phyloP scores from a whole-genome alignment of 345 rosid genomes.

The Dimocarpus longan region DNA sequence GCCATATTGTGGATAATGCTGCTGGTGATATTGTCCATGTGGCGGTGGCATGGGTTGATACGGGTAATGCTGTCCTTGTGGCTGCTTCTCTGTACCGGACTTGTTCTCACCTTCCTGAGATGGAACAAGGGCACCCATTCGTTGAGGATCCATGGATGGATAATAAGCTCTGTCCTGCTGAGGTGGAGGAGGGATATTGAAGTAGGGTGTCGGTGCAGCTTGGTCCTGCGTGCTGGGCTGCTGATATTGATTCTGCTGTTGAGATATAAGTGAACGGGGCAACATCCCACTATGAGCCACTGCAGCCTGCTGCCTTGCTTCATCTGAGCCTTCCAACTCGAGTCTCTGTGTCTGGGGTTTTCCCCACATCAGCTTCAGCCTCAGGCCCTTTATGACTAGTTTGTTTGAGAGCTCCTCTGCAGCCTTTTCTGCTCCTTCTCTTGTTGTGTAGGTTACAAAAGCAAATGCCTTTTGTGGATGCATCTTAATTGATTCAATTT shows the following conservation, averaged over 20 bases:
- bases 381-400: constrained; percentile 81
- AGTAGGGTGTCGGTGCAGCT: constrained; percentile 66
- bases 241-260: constrained; percentile 68
- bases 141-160: constrained; percentile 97
- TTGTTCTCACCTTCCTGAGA: constrained; percentile 73
- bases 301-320: constrained; percentile 66
- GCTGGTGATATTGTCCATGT: constrained; percentile 56
- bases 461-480: constrained; percentile 89
- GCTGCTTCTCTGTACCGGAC: constrained; percentile 48
- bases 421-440: constrained; percentile 98
- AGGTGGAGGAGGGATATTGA: constrained; percentile 65
- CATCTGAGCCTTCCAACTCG: constrained; percentile 68
- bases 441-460: constrained; percentile 87
- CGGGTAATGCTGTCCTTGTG: constrained; percentile 52
- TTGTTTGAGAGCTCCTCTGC: constrained; percentile 88
- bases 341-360: constrained; percentile 86
- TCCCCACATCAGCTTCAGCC: constrained; percentile 97
- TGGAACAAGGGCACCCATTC: constrained; percentile 89
- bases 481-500: constrained; percentile 84
- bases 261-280: constrained; percentile 86
- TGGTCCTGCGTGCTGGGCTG: constrained; percentile 55
- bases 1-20: constrained; percentile 60
- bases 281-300: constrained; percentile 78
- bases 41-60: constrained; percentile 52
- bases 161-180: constrained; percentile 76